A percentile compares a stretch with the other conserved stretches of the same genome.
Conservation (phyloP, 1,139 yeast genomes). For the Zhuliangozyma parablackwelliae region DNA sequence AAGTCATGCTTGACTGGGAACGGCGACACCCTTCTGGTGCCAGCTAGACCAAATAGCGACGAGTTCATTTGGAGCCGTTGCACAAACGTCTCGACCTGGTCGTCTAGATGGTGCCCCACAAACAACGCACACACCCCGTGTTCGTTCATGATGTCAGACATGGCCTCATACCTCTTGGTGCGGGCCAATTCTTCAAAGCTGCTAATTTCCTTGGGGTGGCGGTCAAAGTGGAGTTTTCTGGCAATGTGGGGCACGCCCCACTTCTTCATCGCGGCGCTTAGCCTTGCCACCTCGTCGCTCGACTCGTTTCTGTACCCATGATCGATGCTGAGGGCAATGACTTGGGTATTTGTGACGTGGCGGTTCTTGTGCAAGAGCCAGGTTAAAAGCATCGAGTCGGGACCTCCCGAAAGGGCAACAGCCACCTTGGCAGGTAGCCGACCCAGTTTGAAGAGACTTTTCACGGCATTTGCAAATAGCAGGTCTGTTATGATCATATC, state of each 20-base stretch:
- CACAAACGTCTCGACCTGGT: slow-evolving; percentile 67
- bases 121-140: slow-evolving; percentile 31
- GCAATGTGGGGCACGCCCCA: slow-evolving; percentile 37
- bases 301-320: slow-evolving; percentile 51
- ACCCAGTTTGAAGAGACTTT: slow-evolving; percentile 3
- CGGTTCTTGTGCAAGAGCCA: slow-evolving; percentile 31
- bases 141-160: slow-evolving; percentile 32
- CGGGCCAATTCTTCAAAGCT: slow-evolving; percentile 61
- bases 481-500: slow-evolving; percentile 5
- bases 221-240: no score
- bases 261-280: slow-evolving; percentile 27
- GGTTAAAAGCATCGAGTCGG: slow-evolving; percentile 70
- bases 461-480: slow-evolving; percentile 2
- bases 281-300: slow-evolving; percentile 41
- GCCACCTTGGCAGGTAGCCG: slow-evolving; percentile 14
- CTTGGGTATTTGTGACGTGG: slow-evolving; percentile 19
- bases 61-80: slow-evolving; percentile 53
- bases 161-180: slow-evolving; percentile 41
- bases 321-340: slow-evolving; percentile 55
- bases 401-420: slow-evolving; percentile 76
- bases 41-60: slow-evolving; percentile 55
- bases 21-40: slow-evolving; percentile 23
- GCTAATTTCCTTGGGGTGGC: no score
- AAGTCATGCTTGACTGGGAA: slow-evolving; percentile 22
- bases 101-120: slow-evolving; percentile 68